Conservation (phyloP, 352 stramenopile species). For the Globisporangium camurandrum region DNA sequence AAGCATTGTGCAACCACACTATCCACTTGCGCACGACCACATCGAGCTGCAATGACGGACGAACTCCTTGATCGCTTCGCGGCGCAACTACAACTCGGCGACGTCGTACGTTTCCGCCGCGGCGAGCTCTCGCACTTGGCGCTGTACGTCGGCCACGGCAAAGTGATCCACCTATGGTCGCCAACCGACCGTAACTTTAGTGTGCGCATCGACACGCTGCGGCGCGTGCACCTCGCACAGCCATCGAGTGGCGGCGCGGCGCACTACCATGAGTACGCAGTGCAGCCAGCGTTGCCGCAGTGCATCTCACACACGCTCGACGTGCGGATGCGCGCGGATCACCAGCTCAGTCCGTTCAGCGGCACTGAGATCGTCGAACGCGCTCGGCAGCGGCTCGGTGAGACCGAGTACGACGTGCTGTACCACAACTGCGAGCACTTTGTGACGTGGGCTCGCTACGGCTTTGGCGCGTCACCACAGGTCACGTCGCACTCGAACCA, state of each 20-base stretch:
- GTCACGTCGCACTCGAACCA: conserved; percentile 46
- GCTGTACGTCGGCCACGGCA: conserved; percentile 35
- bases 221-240: conserved; percentile 21
- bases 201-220: conserved; percentile 57
- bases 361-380: conserved; percentile 35
- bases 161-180: conserved; percentile 62
- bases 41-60: conserved; percentile 3
- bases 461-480: conserved; percentile 44
- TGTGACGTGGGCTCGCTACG: conserved; percentile 66
- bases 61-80: conserved; percentile 5
- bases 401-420: conserved; percentile 44
- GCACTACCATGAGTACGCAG: conserved; percentile 8
- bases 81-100: conserved; percentile 16
- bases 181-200: conserved; percentile 30
- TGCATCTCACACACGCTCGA: conserved; percentile 40
- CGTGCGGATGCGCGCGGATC: conserved; percentile 31
- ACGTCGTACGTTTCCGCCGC: conserved; percentile 62
- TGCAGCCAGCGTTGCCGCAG: conserved; percentile 16
- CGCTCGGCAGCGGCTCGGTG: conserved; percentile 39
- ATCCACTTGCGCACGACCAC: too few species aligned
- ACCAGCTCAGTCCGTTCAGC: conserved; percentile 31
- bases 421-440: conserved; percentile 73
- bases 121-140: conserved; percentile 57
- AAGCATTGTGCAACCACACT: too few species aligned
- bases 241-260: conserved; percentile 1